Evolutionary conservation across 1,284 basidiomycete species (phyloP).

Genomic region (Melampsora abietis-canadensis): DNA sequence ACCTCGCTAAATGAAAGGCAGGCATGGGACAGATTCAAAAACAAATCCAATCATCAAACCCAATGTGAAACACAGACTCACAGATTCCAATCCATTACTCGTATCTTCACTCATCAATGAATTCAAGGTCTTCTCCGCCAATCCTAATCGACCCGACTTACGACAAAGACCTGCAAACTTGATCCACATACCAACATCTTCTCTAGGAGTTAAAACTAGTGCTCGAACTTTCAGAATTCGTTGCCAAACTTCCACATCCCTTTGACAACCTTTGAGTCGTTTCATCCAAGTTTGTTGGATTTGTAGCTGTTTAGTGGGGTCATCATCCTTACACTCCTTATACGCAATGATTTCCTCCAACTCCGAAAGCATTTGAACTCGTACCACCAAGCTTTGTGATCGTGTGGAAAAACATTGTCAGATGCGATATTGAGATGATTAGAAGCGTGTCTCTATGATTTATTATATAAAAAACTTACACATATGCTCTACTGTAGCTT

Average conservation of each 20-base stretch:
- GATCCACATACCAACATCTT: constrained; percentile 97
- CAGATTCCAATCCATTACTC: constrained; percentile 45
- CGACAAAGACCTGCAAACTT: constrained; percentile 84
- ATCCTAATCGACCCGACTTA: constrained; percentile 75
- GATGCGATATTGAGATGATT: not conserved
- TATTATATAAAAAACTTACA: constrained; percentile 59
- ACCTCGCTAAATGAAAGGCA: constrained; percentile 61
- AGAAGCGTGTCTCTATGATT: not conserved
- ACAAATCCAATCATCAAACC: not conserved
- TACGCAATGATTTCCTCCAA: constrained; percentile 96
- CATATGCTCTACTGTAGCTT: constrained; percentile 92
- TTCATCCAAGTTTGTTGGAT: constrained; percentile 69
- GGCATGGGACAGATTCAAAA: not conserved
- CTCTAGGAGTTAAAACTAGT: constrained; percentile 85
- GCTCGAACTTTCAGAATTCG: constrained; percentile 93
- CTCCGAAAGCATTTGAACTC: constrained; percentile 97
- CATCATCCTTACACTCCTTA: constrained; percentile 81
- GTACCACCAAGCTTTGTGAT: constrained; percentile 74
- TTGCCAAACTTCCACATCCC: constrained; percentile 99
- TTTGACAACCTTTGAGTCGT: constrained; percentile 90
- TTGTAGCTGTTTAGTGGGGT: constrained; percentile 75
- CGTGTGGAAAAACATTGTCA: not conserved
- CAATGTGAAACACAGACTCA: constrained; percentile 7
- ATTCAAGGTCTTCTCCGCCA: constrained; percentile 96
- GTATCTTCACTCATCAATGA: constrained; percentile 69